Conservation (phyloP, 148 eudicot genomes). For the Rhododendron vialii region DNA sequence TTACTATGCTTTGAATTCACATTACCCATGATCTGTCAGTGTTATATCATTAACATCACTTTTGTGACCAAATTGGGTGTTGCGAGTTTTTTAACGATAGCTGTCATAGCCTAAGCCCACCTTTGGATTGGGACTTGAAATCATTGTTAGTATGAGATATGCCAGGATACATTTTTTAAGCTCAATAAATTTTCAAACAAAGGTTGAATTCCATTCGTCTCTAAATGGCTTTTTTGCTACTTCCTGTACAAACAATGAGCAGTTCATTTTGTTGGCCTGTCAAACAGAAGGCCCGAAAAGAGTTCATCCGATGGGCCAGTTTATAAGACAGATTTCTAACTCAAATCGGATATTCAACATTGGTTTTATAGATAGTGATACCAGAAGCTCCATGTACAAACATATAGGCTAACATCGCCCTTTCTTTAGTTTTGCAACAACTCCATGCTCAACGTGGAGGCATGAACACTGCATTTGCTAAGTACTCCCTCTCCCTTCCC, state of each 20-base stretch:
- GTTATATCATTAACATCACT: background rate
- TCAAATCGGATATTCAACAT: background rate
- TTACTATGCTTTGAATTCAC: background rate
- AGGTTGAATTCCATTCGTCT: background rate
- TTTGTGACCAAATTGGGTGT: too few species aligned
- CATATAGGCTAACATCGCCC: background rate
- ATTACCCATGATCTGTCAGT: background rate
- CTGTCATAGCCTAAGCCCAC: background rate
- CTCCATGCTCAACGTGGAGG: background rate
- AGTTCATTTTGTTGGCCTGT: background rate
- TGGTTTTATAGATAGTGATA: background rate
- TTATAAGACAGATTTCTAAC: background rate
- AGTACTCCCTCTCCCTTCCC: background rate
- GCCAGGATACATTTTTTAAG: background rate
- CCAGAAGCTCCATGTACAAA: background rate
- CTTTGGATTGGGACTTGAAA: background rate
- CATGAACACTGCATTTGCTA: background rate
- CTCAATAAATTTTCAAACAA: background rate
- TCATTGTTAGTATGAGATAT: background rate
- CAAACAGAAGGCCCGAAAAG: background rate
- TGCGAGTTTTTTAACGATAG: too few species aligned
- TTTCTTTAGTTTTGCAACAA: background rate
- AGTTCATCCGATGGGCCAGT: background rate
- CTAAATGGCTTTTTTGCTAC: background rate
- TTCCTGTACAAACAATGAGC: background rate